Evolutionary conservation across 2,329 filamentous ascomycete species (phyloP).

Genomic region (Microascus cirrosus): DNA sequence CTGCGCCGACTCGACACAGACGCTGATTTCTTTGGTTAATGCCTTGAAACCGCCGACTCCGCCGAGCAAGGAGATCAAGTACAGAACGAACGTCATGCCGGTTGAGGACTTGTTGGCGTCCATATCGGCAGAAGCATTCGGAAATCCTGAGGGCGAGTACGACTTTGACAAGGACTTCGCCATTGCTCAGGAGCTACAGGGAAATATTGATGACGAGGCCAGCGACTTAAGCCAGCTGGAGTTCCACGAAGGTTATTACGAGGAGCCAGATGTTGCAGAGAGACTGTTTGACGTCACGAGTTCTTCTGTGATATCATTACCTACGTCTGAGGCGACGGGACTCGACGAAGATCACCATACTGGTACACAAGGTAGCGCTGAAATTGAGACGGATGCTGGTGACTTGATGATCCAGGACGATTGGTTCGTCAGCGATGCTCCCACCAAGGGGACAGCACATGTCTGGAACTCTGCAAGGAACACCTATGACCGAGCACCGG

Average conservation of each 20-base stretch:
- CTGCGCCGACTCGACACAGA: conserved; percentile 94
- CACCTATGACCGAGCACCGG: conserved; percentile 57
- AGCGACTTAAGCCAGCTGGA: conserved; percentile 23
- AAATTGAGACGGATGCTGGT: conserved; percentile 34
- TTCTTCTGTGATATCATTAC: conserved; percentile 5
- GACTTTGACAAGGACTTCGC: conserved; percentile 54
- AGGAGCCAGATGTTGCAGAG: conserved; percentile 28
- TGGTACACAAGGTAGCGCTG: background rate
- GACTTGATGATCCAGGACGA: conserved; percentile 66
- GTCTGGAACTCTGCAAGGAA: conserved; percentile 73
- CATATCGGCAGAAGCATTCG: conserved; percentile 77
- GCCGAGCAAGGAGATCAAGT: conserved; percentile 73
- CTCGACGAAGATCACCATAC: conserved; percentile 20
- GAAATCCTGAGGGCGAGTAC: conserved; percentile 47
- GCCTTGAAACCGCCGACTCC: conserved; percentile 75
- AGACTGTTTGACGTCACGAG: conserved; percentile 35
- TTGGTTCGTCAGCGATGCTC: conserved; percentile 43
- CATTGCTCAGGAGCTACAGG: conserved; percentile 36
- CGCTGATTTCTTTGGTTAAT: conserved; percentile 67
- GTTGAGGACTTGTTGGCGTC: conserved; percentile 83
- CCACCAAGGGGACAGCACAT: conserved; percentile 53
- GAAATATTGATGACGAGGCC: conserved; percentile 18
- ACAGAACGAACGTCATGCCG: conserved; percentile 75
- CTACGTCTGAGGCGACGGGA: conserved; percentile 12
- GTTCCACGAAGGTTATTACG: conserved; percentile 35